Percentiles rank a stretch among this genome's conserved stretches.
Conservation (phyloP, 1,284 basidiomycete species). For the Somion occarium region DNA sequence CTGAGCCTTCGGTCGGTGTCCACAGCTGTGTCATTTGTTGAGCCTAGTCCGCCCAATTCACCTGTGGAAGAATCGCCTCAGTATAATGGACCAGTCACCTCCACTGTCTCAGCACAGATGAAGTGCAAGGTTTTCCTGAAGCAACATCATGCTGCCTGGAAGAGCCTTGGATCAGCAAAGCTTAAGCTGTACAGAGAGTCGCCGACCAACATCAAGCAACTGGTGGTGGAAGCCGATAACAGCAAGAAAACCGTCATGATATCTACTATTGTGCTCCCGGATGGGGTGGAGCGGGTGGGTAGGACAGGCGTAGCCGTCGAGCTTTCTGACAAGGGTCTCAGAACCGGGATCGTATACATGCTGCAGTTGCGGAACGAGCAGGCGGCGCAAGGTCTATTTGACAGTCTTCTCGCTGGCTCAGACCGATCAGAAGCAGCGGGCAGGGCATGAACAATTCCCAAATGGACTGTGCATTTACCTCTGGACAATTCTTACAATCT, state of each 20-base stretch:
- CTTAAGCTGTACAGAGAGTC: slow-evolving; percentile 84
- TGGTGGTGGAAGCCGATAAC: slow-evolving; percentile 90
- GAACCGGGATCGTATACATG: slow-evolving; percentile 99
- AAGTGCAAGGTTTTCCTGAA: slow-evolving; percentile 98
- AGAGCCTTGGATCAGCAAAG: slow-evolving; percentile 84
- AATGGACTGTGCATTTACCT: too few relatives aligned
- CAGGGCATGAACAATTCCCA: not conserved
- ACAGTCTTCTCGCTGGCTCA: slow-evolving; percentile 84
- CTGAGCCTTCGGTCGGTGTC: slow-evolving; percentile 47
- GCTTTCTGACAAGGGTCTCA: slow-evolving; percentile 82
- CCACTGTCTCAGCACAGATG: slow-evolving; percentile 86
- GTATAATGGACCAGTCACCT: slow-evolving; percentile 64
- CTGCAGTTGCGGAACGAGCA: slow-evolving; percentile 89
- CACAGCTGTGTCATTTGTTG: slow-evolving; percentile 50
- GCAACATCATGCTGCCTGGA: slow-evolving; percentile 96
- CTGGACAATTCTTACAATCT: not conserved
- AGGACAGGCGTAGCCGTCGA: slow-evolving; percentile 98
- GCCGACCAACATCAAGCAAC: slow-evolving; percentile 89
- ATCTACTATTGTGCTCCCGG: slow-evolving; percentile 92
- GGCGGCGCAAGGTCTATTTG: slow-evolving; percentile 81
- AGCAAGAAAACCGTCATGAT: slow-evolving; percentile 79
- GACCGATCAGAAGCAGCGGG: slow-evolving; percentile 37
- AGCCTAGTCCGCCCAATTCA: slow-evolving; percentile 74
- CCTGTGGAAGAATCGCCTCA: slow-evolving; percentile 55
- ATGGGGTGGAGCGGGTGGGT: slow-evolving; percentile 96